phyloP scores from a whole-genome alignment of 2,329 filamentous ascomycete species.

The Keithomyces neogunnii region DNA sequence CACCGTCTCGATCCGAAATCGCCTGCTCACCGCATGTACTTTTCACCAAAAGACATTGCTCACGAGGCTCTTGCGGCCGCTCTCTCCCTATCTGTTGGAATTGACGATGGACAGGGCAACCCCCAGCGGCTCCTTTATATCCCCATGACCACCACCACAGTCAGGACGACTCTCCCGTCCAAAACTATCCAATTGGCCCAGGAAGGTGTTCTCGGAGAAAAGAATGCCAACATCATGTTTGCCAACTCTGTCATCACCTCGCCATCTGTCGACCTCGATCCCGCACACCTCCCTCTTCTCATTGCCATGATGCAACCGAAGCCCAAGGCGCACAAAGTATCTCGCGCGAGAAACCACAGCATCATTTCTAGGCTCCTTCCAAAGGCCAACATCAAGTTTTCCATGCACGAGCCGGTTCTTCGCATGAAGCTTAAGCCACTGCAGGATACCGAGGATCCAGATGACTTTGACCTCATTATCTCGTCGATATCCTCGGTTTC shows the following conservation, averaged over 20 bases:
- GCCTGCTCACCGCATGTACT: slow-evolving; percentile 97
- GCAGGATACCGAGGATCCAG: slow-evolving; percentile 52
- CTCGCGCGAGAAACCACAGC: slow-evolving; percentile 47
- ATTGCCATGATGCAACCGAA: slow-evolving; percentile 63
- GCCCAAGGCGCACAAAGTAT: slow-evolving; percentile 22
- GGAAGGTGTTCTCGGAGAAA: slow-evolving; percentile 65
- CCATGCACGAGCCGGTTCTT: slow-evolving; percentile 91
- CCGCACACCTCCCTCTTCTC: slow-evolving; percentile 80
- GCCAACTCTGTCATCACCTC: slow-evolving; percentile 95
- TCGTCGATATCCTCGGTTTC: slow-evolving; percentile 92
- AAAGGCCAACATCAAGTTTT: slow-evolving; percentile 90
- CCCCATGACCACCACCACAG: slow-evolving; percentile 92
- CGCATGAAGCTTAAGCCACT: slow-evolving; percentile 81
- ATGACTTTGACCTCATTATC: slow-evolving; percentile 91
- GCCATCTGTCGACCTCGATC: slow-evolving; percentile 86
- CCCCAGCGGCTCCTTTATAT: slow-evolving; percentile 86
- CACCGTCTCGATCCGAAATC: slow-evolving; percentile 87
- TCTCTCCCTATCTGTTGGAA: slow-evolving; percentile 81
- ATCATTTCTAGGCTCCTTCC: slow-evolving; percentile 86
- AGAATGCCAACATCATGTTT: slow-evolving; percentile 93
- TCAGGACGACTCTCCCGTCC: slow-evolving; percentile 88
- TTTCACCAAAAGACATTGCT: slow-evolving; percentile 82
- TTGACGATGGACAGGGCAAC: slow-evolving; percentile 82
- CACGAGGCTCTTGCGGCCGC: slow-evolving; percentile 91
- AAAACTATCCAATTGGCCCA: slow-evolving; percentile 80